Evolutionary conservation across 176 grass and related monocot genomes (phyloP).

Genomic region (Avena insularis): DNA sequence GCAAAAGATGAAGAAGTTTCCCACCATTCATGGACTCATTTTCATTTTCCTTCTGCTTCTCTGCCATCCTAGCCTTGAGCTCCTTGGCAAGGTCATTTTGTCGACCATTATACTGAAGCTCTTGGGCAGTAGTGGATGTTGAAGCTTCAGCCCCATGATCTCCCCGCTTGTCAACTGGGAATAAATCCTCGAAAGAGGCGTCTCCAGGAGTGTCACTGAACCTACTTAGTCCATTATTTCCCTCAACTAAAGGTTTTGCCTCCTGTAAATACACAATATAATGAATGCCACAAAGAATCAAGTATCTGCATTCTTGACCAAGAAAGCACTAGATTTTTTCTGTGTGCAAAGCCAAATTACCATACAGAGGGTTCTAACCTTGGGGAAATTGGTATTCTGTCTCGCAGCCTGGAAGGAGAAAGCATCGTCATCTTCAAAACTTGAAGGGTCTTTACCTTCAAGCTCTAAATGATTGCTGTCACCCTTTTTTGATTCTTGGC

Average conservation of each 20-base stretch:
- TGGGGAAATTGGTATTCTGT: slow-evolving; percentile 63
- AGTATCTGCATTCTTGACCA: slow-evolving; percentile 23
- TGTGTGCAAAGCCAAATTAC: slow-evolving; percentile 2
- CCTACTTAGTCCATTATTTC: slow-evolving; percentile 61
- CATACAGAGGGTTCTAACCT: slow-evolving; percentile 54
- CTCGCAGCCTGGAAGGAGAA: slow-evolving; percentile 80
- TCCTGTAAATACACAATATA: slow-evolving; percentile 47
- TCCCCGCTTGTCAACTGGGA: slow-evolving; percentile 70
- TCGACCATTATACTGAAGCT: slow-evolving; percentile 45
- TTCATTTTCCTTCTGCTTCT: slow-evolving; percentile 79
- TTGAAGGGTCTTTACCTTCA: slow-evolving; percentile 49
- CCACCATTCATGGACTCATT: slow-evolving; percentile 65
- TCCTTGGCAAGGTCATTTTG: slow-evolving; percentile 71
- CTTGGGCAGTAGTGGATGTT: slow-evolving; percentile 61
- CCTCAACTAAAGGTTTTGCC: slow-evolving; percentile 55
- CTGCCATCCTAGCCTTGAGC: slow-evolving; percentile 67
- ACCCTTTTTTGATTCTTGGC: slow-evolving; percentile 51
- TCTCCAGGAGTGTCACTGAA: slow-evolving; percentile 95
- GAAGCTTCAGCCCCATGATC: slow-evolving; percentile 78
- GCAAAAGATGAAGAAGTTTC: slow-evolving; percentile 66
- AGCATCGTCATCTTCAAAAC: slow-evolving; percentile 68
- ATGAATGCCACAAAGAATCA: slow-evolving; percentile 10
- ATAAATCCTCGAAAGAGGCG: slow-evolving; percentile 90
- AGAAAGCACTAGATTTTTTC: slow-evolving; percentile 14
- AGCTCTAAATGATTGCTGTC: slow-evolving; percentile 53